Percentiles rank a stretch among this genome's conserved stretches.
Conservation (phyloP, 2,329 filamentous ascomycete genomes). For the Stagonosporopsis cucurbitacearum region DNA sequence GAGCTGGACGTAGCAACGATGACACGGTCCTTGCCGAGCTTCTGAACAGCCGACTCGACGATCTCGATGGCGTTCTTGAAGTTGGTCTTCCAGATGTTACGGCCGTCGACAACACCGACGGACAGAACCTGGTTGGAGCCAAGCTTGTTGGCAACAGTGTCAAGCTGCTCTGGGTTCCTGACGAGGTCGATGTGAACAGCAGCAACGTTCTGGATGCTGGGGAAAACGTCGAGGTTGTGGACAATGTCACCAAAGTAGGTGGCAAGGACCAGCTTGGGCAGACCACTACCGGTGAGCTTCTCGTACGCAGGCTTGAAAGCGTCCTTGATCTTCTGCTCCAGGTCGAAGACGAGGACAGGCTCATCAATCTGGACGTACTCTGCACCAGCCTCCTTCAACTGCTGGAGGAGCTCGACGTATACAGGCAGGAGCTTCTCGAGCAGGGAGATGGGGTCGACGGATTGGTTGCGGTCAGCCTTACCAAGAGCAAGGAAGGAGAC, state of each 20-base stretch:
- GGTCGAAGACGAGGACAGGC: slow-evolving; percentile 94
- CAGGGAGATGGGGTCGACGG: slow-evolving; percentile 90
- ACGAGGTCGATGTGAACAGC: slow-evolving; percentile 95
- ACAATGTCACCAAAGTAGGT: slow-evolving; percentile 99
- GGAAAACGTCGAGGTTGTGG: slow-evolving; percentile 94
- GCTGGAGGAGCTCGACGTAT: slow-evolving; percentile 88
- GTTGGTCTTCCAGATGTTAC: slow-evolving; percentile 99
- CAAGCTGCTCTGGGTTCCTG: slow-evolving; percentile 96
- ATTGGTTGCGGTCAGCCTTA: slow-evolving; percentile 96
- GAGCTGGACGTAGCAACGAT: slow-evolving; percentile 97
- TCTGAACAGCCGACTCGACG: slow-evolving; percentile 88
- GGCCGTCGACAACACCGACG: slow-evolving; percentile 94
- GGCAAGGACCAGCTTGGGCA: slow-evolving; percentile 87
- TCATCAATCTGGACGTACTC: slow-evolving; percentile 98
- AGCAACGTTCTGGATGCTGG: slow-evolving; percentile 74
- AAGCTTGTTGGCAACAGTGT: slow-evolving; percentile 80
- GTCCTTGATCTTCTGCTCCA: slow-evolving; percentile 86
- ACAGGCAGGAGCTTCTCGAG: slow-evolving; percentile 92
- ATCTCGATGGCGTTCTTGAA: slow-evolving; percentile 92
- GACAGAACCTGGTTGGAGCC: slow-evolving; percentile 90
- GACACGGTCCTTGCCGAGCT: slow-evolving; percentile 96
- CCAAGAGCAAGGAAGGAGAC: slow-evolving; percentile 97
- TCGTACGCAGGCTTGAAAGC: slow-evolving; percentile 98
- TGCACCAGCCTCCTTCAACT: slow-evolving; percentile 95
- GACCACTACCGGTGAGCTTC: slow-evolving; percentile 80